Evolutionary conservation across 2,329 filamentous ascomycete genomes (phyloP), one percentile per base, ranked within the genome.

Genomic region (Lecanicillium sp.): DNA sequence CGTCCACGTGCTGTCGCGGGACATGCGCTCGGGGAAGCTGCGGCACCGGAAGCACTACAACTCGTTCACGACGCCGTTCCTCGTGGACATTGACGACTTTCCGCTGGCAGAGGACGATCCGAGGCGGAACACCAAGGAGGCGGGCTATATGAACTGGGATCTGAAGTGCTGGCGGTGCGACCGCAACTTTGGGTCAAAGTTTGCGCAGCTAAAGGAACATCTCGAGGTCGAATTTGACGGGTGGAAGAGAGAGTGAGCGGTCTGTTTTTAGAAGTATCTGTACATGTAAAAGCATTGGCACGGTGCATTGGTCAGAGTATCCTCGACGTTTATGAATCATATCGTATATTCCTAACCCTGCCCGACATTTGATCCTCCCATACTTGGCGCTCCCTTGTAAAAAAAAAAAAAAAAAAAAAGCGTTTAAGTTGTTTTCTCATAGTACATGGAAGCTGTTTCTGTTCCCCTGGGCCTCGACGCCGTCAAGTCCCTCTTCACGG

Each of bases 31-130:
- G 30, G 75, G 78, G 10, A 76, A 75, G 38, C 56, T 96, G 65
- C 87, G 84, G 67, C 83, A 91, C 61, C 76, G 82, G 54, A 91
- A 90, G 63, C 93, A 97, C 67, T 97, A 96, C 68, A 88, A 93
- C 61, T 93, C 86, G 54, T 97, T 97, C 67, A 82, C 79, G 26
- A 94, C 90, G 44, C 78, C 79, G 3, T 98, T 97, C 63, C 79
- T 98, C 19, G 78, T 97, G 11, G 73, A 77, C 14, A 60, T 97
- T 21, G 81, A 81, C 19, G 86, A 90, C 51, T 91, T 96, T 42
- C 91, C 93, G 4, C 68, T 97, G 24, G 72, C 74, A 0, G 53
- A 70, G 21, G 78, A 83, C 47, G 88, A 94, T 62, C 64, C 68
- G 38, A 70, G 88, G 51, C 73, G 83, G 54, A 62, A 80, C 48